These are phyloP conservation scores for Allomyces javanicus DNA, from an alignment of 192 early-diverging fungal genomes.

Conservation along the genomic window DNA sequence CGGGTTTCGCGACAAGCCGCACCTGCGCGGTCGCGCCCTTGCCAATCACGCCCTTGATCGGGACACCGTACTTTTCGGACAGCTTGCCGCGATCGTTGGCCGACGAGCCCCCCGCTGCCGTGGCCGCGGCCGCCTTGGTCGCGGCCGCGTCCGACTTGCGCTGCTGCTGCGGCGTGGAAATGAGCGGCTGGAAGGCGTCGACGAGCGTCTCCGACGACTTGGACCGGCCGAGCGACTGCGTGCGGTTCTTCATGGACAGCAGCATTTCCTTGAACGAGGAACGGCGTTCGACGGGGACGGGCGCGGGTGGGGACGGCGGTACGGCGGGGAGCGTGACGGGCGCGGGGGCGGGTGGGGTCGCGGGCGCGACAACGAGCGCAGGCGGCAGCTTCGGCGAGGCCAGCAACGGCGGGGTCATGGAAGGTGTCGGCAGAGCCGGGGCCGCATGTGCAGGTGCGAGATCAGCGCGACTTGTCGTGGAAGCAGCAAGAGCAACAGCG, in stretches of 20 bases:
- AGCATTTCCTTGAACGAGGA: neutral
- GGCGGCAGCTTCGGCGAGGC: too few species aligned
- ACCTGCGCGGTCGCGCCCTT: slow-evolving; percentile 84
- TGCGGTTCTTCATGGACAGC: neutral
- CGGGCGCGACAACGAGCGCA: too few species aligned
- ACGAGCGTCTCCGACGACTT: neutral
- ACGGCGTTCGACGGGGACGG: neutral
- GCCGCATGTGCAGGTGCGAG: too few species aligned
- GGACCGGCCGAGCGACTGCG: neutral
- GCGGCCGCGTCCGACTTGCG: too few species aligned
- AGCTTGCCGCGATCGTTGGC: slow-evolving; percentile 11
- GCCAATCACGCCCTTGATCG: slow-evolving; percentile 55
- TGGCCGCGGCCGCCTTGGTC: too few species aligned
- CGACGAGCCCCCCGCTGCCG: neutral
- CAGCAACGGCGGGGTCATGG: too few species aligned
- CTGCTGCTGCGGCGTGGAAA: neutral
- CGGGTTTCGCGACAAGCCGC: slow-evolving; percentile 56
- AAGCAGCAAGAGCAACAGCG: too few species aligned
- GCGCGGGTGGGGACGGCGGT: too few species aligned
- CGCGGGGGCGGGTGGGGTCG: too few species aligned
- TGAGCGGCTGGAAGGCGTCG: neutral
- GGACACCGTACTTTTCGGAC: slow-evolving; percentile 60
- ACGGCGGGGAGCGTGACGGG: too few species aligned
- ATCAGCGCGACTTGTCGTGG: too few species aligned
- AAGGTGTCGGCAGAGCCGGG: too few species aligned